Conservation (phyloP, 75 land plant genomes). For the Adiantum capillusveneris region DNA sequence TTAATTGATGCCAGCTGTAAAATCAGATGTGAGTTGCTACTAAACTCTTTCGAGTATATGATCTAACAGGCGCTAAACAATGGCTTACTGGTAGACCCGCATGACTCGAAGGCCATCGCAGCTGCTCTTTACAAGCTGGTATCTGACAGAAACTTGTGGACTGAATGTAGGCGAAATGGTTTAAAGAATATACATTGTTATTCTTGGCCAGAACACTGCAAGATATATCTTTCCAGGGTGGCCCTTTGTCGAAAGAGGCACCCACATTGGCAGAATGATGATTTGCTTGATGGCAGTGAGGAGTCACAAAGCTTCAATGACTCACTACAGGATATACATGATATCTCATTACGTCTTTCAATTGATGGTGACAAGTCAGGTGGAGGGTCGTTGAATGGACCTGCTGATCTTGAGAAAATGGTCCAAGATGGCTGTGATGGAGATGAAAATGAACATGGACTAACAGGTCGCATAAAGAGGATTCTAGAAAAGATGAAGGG, state of each 20-base stretch:
- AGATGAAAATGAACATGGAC: background rate
- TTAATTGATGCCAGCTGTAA: no score
- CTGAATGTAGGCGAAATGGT: slow-evolving; percentile 52
- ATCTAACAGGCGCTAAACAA: slow-evolving; percentile 58
- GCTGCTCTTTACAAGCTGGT: slow-evolving; percentile 62
- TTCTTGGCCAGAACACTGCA: slow-evolving; percentile 62
- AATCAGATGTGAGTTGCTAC: no score
- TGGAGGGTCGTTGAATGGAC: slow-evolving; percentile 27
- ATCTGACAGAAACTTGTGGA: slow-evolving; percentile 58
- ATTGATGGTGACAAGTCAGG: slow-evolving; percentile 57
- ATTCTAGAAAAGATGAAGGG: background rate
- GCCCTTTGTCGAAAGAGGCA: slow-evolving; percentile 86
- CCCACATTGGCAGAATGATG: slow-evolving; percentile 89
- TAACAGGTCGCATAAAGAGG: background rate
- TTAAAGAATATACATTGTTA: slow-evolving; percentile 57
- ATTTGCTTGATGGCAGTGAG: slow-evolving; percentile 35
- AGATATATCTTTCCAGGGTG: slow-evolving; percentile 59
- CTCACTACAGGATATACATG: slow-evolving; percentile 78
- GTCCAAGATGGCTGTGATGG: background rate
- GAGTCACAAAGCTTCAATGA: slow-evolving; percentile 61
- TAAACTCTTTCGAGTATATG: no score
- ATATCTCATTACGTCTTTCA: slow-evolving; percentile 69
- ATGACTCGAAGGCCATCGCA: slow-evolving; percentile 54
- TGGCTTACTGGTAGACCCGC: slow-evolving; percentile 70
- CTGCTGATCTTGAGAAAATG: slow-evolving; percentile 22